These are phyloP conservation scores for Eimeria falciformis DNA, from an alignment of 169 alveolate species.

Conservation along the genomic window DNA sequence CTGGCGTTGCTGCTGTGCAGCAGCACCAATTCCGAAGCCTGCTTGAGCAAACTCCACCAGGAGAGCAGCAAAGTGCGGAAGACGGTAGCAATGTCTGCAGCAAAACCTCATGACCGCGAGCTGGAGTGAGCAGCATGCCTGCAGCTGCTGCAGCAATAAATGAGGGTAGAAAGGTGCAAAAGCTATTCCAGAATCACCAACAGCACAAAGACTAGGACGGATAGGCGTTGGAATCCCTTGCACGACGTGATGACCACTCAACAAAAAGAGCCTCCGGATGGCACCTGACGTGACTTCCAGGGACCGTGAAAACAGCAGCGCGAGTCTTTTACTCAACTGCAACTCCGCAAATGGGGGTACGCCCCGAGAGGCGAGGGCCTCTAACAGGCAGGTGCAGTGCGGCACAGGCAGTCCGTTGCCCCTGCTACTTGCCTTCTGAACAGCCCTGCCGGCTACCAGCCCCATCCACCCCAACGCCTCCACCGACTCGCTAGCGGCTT, in stretches of 20 bases:
- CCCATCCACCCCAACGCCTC: conserved; percentile 18
- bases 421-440: background rate
- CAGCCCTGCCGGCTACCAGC: background rate
- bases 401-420: background rate
- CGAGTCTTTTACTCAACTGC: conserved; percentile 12
- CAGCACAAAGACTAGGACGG: too few relatives aligned
- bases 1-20: conserved; percentile 26
- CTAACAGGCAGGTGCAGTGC: conserved; percentile 13
- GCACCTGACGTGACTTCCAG: background rate
- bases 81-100: conserved; percentile 60
- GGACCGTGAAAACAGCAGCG: background rate
- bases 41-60: conserved; percentile 30
- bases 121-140: conserved; percentile 6
- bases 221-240: too few relatives aligned
- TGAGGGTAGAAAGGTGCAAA: background rate
- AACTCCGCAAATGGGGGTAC: conserved; percentile 17
- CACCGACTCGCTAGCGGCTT: background rate
- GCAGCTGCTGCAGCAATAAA: background rate
- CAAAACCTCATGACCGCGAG: conserved; percentile 23
- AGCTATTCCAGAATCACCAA: too few relatives aligned
- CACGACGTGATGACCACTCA: too few relatives aligned
- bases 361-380: conserved; percentile 27
- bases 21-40: conserved; percentile 31
- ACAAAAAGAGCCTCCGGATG: background rate
- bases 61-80: conserved; percentile 52